Base-by-base conservation (phyloP, 306 rosid genomes). In the Cucumis cinereus region DNA sequence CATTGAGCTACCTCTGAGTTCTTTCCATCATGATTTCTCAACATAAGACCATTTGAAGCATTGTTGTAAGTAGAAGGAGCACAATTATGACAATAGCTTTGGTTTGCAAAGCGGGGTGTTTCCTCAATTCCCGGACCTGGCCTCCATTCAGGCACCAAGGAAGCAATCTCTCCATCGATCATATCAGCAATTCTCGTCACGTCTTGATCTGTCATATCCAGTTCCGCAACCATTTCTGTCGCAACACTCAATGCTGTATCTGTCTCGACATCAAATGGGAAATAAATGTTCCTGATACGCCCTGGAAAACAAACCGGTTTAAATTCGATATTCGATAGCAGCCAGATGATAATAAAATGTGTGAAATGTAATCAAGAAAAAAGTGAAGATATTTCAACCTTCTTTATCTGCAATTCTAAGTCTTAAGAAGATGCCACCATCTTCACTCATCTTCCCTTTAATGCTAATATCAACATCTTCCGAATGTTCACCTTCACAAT, bases 231-330 rank as follows among this genome's bases (percentile, higher is more conserved):
- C 99, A 95, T 95, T 87, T 95, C 99, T 41, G 71, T 78, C 5
- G 98, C 92, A 57, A 95, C 98, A 11, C 90, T 92, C 78, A 87
- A 72, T 68, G 98, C 97, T 2, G 99, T 89, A 81, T 95, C 99
- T 23, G 77, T 90, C 86, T 89, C 93, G 2, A 79, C 76, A 83
- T 95, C 96, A 28, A 95, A 95, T 5, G 99, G 96, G 83, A 95
- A 95, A 85, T 95, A 95, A 80, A 95, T 92, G 80, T 95, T 76
- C 54, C 72, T 61, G 23, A 76, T 76, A 2, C 41, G 79, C 17
- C 71, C 79, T 76, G 79, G 49, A 23, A 45, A 76, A 76, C 38
- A 9, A 76, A 76, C 45, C 10, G 35, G 40, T 76, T 76, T 60
- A 76, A 28, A 59, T 45, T 40, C 33, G 6, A 28, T 11, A 26